These are phyloP conservation scores for Ogataea degrootiae DNA, from an alignment of 805 yeast species.

Conservation along the genomic window DNA sequence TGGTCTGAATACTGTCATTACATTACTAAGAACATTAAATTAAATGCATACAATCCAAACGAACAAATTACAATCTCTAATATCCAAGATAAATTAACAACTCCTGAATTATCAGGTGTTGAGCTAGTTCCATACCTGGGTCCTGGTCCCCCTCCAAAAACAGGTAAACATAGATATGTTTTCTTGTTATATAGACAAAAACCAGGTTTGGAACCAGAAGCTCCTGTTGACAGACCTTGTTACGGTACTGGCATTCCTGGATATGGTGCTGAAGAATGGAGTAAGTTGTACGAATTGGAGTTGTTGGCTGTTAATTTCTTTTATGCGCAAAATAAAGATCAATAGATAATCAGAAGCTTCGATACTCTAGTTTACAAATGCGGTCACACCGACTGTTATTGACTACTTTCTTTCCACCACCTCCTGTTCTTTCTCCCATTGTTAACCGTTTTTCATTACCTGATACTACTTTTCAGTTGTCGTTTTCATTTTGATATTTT, in stretches of 20 bases:
- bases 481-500: too few relatives aligned
- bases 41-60: slow-evolving; percentile 34
- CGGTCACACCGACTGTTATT: too few relatives aligned
- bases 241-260: slow-evolving; percentile 90
- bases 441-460: too few relatives aligned
- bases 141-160: slow-evolving; percentile 86
- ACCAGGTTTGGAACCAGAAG: slow-evolving; percentile 34
- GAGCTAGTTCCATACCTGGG: slow-evolving; percentile 60
- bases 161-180: slow-evolving; percentile 86
- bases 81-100: slow-evolving; percentile 27
- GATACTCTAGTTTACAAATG: too few relatives aligned
- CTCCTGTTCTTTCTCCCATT: too few relatives aligned
- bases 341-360: slow-evolving; percentile 2
- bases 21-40: slow-evolving; percentile 50
- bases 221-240: slow-evolving; percentile 52
- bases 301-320: slow-evolving; percentile 80
- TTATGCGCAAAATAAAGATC: slow-evolving; percentile 59
- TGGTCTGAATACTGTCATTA: slow-evolving; percentile 89
- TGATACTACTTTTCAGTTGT: too few relatives aligned
- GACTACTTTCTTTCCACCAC: too few relatives aligned
- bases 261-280: slow-evolving; percentile 73
- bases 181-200: slow-evolving; percentile 70
- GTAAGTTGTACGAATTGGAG: slow-evolving; percentile 52
- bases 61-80: slow-evolving; percentile 21
- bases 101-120: slow-evolving; percentile 35